Evolutionary conservation across 2,329 filamentous ascomycete genomes (phyloP).

Genomic region (Ophiostoma populinum): DNA sequence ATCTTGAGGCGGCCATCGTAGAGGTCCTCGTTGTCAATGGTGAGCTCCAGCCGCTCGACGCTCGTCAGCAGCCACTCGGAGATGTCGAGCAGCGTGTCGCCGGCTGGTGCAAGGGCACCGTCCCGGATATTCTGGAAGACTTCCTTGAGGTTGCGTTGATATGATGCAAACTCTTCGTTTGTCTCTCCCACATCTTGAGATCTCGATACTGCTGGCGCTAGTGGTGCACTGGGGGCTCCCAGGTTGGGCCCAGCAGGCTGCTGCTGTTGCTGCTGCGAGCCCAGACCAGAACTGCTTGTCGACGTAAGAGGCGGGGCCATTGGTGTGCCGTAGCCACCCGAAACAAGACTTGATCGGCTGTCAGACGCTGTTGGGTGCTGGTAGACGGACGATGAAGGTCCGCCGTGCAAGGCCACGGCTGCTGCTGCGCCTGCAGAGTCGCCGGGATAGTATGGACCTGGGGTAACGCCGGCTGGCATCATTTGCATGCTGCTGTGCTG

Average conservation of each 20-base stretch:
- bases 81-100: constrained; percentile 33
- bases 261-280: constrained; percentile 12
- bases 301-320: constrained; percentile 21
- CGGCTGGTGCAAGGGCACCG: constrained; percentile 30
- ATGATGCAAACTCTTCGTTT: constrained; percentile 52
- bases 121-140: constrained; percentile 56
- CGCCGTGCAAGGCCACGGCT: constrained; percentile 33
- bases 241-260: too few relatives aligned
- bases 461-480: constrained; percentile 44
- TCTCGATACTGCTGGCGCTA: not conserved
- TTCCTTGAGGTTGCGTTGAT: constrained; percentile 41
- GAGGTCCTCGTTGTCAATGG: constrained; percentile 61
- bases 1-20: constrained; percentile 63
- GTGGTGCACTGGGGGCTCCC: not conserved
- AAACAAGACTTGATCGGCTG: constrained; percentile 36
- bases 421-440: constrained; percentile 41
- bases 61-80: constrained; percentile 39
- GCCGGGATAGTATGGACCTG: constrained; percentile 59
- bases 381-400: constrained; percentile 43
- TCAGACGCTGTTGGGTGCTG: constrained; percentile 39
- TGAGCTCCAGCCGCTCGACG: constrained; percentile 44
- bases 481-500: constrained; percentile 65
- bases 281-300: constrained; percentile 23
- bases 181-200: constrained; percentile 7
- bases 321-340: constrained; percentile 29